A percentile compares a stretch with the other conserved stretches of the same genome.
phyloP scores from a whole-genome alignment of 306 rosid species.

The Mucuna pruriens region DNA sequence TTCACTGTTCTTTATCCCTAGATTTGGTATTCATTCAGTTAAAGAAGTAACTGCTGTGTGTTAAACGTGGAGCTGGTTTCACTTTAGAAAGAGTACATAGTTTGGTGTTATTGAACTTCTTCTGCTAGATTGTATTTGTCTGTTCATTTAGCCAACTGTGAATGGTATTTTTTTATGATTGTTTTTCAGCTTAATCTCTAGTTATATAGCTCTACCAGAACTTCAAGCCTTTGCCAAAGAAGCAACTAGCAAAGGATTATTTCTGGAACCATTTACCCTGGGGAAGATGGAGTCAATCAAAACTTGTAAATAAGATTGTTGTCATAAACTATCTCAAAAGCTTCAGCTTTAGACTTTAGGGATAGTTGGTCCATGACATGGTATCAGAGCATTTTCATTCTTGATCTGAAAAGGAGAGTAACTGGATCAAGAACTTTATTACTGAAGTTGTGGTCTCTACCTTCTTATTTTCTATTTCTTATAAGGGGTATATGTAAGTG shows the following conservation, averaged over 20 bases:
- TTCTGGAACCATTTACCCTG: not conserved
- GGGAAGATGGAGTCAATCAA: not conserved
- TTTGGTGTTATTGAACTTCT: not conserved
- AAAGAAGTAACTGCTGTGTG: not conserved
- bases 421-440: not conserved
- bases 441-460: not conserved
- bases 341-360: not conserved
- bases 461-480: not conserved
- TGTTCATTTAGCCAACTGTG: not conserved
- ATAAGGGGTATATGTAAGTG: not conserved
- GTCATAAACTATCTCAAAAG: not conserved
- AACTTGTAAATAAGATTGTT: not conserved
- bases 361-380: not conserved
- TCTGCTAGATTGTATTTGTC: not conserved
- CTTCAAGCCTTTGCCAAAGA: not conserved
- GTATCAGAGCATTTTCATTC: not conserved
- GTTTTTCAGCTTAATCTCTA: not conserved
- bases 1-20: not conserved
- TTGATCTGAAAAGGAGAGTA: not conserved
- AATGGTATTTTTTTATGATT: not conserved
- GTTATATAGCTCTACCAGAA: not conserved
- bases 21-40: not conserved
- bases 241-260: not conserved
- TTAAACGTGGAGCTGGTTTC: not conserved
- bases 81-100: not conserved